phyloP scores from a whole-genome alignment of 1,284 basidiomycete species.

The Cerrena zonata region DNA sequence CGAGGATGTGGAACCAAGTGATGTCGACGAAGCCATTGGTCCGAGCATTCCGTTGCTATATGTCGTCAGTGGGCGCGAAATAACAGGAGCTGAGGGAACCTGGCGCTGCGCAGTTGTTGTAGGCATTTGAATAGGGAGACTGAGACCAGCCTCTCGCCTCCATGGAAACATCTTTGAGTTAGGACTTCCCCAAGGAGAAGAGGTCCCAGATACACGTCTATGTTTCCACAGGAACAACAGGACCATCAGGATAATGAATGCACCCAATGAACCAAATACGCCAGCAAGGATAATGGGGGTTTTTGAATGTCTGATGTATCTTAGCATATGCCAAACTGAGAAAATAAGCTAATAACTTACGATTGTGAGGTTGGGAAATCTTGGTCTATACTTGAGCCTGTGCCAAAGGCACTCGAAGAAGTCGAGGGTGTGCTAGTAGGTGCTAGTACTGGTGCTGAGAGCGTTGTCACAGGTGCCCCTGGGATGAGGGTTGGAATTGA shows the following conservation, averaged over 20 bases:
- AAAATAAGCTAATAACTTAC: too few relatives aligned
- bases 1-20: background rate
- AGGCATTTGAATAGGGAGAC: constrained; percentile 1
- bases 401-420: too few relatives aligned
- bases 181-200: background rate
- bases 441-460: too few relatives aligned
- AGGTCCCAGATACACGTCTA: background rate
- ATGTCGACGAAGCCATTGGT: too few relatives aligned
- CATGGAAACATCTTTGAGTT: too few relatives aligned
- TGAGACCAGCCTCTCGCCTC: background rate
- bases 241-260: background rate
- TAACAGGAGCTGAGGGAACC: background rate
- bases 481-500: too few relatives aligned
- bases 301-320: background rate
- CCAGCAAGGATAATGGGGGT: background rate
- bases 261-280: background rate
- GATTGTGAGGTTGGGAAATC: too few relatives aligned
- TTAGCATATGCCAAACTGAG: too few relatives aligned
- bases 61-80: background rate
- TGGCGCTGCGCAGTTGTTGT: background rate
- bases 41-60: background rate
- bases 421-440: too few relatives aligned
- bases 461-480: too few relatives aligned
- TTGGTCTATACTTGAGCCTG: too few relatives aligned
- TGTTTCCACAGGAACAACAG: background rate